Evolutionary conservation across 2,329 filamentous ascomycete species (phyloP), one percentile per base, ranked within the genome.

Genomic region (Colletotrichum echinochloae): DNA sequence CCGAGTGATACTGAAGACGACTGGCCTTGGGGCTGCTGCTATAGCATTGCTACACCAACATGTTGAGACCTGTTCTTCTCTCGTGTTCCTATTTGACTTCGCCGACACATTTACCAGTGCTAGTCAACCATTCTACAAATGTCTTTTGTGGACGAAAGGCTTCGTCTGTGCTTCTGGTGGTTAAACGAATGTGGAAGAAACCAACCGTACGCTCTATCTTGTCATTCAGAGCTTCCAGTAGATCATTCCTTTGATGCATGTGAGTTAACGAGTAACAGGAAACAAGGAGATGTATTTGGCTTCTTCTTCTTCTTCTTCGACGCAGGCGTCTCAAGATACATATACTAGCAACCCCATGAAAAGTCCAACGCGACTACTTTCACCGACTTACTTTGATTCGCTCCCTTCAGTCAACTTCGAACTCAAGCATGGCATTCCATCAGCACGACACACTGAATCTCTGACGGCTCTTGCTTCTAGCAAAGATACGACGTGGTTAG

Each of bases 191-290:
- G 12, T 16, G 23, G 28, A 28, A 28, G 23, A 23, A 28, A 14
- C 3, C 23, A 26, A 49, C 14, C 18, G 3, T 5, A 8, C 16
- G 3, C 3, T 23, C 5, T 8, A 5, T 8, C 23, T 28, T 6
- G 6, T 2, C 14, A 49, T 28, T 0, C 14, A n/a, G n/a, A n/a
- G n/a, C 11, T 28, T 28, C 12, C 9, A 4, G 23, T 16, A 18
- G 12, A 1, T 7, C 9, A n/a, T 49, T 2, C 16, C 2, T 28
- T 49, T 28, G 6, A 2, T 18, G 1, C 23, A 16, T 9, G 5
- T 5, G n/a, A 28, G 18, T 16, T 1, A 7, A 1, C 0, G 0
- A 9, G 14, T 23, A 49, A 28, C 0, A 1, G 1, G 8, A 28
- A 28, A 26, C 12, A 18, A 49, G 2, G 23, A 28, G 12, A n/a